These are phyloP conservation scores for Schwanniomyces yamadae DNA, from an alignment of 805 yeast genomes.

Conservation along the genomic window DNA sequence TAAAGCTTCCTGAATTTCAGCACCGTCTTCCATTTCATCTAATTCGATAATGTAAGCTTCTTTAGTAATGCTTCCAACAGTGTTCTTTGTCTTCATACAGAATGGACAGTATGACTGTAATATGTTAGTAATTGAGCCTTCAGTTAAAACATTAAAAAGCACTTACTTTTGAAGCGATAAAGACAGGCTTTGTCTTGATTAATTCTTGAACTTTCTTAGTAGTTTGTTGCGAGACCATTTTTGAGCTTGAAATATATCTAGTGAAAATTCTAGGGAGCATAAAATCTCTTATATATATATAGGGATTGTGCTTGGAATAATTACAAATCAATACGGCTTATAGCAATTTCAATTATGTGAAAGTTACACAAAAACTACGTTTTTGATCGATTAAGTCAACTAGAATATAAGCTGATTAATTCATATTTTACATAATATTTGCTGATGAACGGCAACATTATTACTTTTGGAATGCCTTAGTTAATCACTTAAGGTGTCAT, in stretches of 20 bases:
- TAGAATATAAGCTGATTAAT: too few species aligned
- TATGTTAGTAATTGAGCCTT: conserved; percentile 12
- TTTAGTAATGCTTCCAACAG: conserved; percentile 37
- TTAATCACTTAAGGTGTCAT: too few species aligned
- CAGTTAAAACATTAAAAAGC: not conserved
- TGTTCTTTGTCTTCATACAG: conserved; percentile 42
- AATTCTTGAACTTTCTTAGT: conserved; percentile 58
- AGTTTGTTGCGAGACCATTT: conserved; percentile 60
- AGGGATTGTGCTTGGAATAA: too few species aligned
- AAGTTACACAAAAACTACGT: too few species aligned
- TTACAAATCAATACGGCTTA: too few species aligned
- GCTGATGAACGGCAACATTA: too few species aligned
- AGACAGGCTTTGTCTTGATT: conserved; percentile 64
- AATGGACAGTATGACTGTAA: conserved; percentile 43
- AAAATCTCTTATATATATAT: not conserved
- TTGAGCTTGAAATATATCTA: conserved; percentile 16
- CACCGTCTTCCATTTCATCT: conserved; percentile 64
- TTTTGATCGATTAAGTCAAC: too few species aligned
- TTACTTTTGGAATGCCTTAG: too few species aligned
- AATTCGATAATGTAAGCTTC: conserved; percentile 57
- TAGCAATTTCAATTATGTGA: too few species aligned
- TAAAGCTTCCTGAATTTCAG: conserved; percentile 78
- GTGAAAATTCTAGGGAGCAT: conserved; percentile 11
- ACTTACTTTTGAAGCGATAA: conserved; percentile 78
- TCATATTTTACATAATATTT: too few species aligned